Evolutionary conservation across 2,329 filamentous ascomycete species (phyloP).

Genomic region (Emmonsia crescens): DNA sequence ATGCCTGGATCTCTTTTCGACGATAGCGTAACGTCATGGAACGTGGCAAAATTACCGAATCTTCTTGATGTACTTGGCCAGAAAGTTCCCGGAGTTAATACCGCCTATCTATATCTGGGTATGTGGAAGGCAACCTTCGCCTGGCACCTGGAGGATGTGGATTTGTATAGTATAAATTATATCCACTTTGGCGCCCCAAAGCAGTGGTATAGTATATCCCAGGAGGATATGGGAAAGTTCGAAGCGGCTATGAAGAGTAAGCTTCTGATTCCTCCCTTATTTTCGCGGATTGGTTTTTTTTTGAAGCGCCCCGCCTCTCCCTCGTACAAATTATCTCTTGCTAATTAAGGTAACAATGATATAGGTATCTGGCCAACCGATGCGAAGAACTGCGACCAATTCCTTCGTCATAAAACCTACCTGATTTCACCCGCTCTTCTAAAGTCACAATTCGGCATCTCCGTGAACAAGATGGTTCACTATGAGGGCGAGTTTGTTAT

Average conservation of each 20-base stretch:
- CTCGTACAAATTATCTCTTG: not conserved
- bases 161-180: slow-evolving; percentile 99
- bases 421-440: slow-evolving; percentile 85
- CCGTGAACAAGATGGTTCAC: slow-evolving; percentile 89
- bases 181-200: slow-evolving; percentile 97
- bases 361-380: slow-evolving; percentile 75
- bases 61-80: slow-evolving; percentile 86
- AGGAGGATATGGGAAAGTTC: slow-evolving; percentile 84
- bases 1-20: slow-evolving; percentile 93
- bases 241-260: slow-evolving; percentile 82
- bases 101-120: slow-evolving; percentile 90
- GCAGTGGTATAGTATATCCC: slow-evolving; percentile 99
- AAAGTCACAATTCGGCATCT: slow-evolving; percentile 81
- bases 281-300: not conserved
- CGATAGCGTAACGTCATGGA: slow-evolving; percentile 75
- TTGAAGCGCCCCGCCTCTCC: not conserved
- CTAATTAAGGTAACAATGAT: not conserved
- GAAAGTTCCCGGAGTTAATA: slow-evolving; percentile 95
- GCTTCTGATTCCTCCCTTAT: slow-evolving; percentile 8
- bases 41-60: slow-evolving; percentile 88
- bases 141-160: slow-evolving; percentile 97
- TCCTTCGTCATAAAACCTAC: slow-evolving; percentile 94
- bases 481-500: slow-evolving; percentile 97
- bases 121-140: slow-evolving; percentile 99
- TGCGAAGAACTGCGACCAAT: slow-evolving; percentile 90